Base-by-base conservation (phyloP, 164 flowering plant species). In the Nelumbo lutea region DNA sequence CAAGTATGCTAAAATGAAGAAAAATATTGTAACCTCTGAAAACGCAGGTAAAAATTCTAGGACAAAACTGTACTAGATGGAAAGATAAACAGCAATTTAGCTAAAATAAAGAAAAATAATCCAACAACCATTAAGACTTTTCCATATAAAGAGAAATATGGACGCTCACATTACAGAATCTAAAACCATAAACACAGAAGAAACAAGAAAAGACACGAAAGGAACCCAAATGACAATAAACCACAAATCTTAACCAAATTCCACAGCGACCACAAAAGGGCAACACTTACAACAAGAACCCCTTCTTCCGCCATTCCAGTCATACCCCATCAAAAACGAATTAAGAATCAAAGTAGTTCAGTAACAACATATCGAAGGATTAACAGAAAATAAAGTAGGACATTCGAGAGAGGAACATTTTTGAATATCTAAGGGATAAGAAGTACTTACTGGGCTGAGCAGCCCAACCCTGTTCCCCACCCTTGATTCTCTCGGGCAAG, bases 391-490 rank as follows among this genome's bases (percentile, higher is more conserved):
- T 7, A 41, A 55, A 57, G n/a, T 3, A 9, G 5, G 9, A 62
- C 7, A 7, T 11, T n/a, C 55, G 51, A 43, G 44, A 6, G 55
- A 42, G 1, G 56, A 60, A 65, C 2, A 4, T 43, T 27, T 27
- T 27, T 27, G 27, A 47, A 52, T 44, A 15, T 45, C 39, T 62
- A 53, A 39, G 47, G 68, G 65, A 55, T 11, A 45, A 27, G 14
- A 3, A 53, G 59, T 3, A 77, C 91, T 65, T 85, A 95, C 99
- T 85, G 42, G 99, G 99, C 64, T 95, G 97, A 39, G 99, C 97
- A 57, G 99, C 98, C 99, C 99, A 96, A 2, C 99, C 98, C 77
- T 89, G 96, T 72, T 96, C 99, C 0, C 98, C 98, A 68, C 99
- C 99, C 93, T 96, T 96, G 74, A 93, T 96, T n/a, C 67, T 73